Evolutionary conservation across 192 early-diverging fungal species (phyloP), one percentile per base, ranked within the genome.

Genomic region (Radiomyces spectabilis): DNA sequence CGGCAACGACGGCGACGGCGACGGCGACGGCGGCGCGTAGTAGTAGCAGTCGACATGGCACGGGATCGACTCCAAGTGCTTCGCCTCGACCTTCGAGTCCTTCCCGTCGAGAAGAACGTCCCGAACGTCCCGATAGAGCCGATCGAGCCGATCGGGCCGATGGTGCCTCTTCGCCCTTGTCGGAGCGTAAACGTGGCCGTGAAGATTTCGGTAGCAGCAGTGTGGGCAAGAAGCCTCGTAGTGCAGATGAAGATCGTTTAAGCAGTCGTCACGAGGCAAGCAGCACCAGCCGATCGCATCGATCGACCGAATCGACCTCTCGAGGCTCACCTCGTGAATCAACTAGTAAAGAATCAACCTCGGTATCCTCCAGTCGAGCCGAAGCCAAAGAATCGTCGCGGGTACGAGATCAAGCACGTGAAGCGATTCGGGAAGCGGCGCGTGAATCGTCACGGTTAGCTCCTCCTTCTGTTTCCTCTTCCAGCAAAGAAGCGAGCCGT

Each of bases 391-490:
- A 42, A 15, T 16, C 19, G 5, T 16, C 24, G 5, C 52, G 43
- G 4, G 18, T 18, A 1, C 41, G 59, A 12, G 51, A 61, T 47
- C 42, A 39, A 33, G 59, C 51, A 9, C n/a, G 51, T n/a, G 59
- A 52, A 1, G 59, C 59, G 5, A 43, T 52, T 8, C 59, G 59
- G 37, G 59, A 61, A 12, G 59, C 48, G n/a, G 59, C 35, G 0
- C 19, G 51, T 12, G 59, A 61, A 13, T 25, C 45, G 9, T 39
- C 44, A 22, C 19, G 54, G 30, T 15, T 8, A 7, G 34, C 26
- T 40, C 37, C 2, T 16, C 34, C 22, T 7, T 7, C 9, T 16
- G 15, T 24, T 45, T 5, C 43, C 18, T 7, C 43, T 45, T 45
- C 43, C 27, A 9, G 19, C 10, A 38, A 53, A 25, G 50, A 38